Conservation (phyloP, 2,329 filamentous ascomycete genomes). For the Paracoccidioides brasiliensis region DNA sequence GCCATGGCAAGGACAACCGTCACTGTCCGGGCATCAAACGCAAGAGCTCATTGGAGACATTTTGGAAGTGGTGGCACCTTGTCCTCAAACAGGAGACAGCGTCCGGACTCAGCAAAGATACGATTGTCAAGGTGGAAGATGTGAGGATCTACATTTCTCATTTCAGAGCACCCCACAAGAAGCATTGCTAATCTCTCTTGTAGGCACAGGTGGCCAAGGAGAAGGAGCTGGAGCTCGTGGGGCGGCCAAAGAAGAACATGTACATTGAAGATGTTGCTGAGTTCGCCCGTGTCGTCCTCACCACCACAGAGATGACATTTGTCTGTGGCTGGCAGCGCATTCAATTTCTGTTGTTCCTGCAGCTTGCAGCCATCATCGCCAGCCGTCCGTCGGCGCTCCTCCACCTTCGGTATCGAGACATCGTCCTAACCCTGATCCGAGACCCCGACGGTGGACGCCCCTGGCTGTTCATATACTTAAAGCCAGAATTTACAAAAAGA, state of each 20-base stretch:
- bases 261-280: slow-evolving; percentile 23
- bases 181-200: too few species aligned
- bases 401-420: slow-evolving; percentile 17
- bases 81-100: too few species aligned
- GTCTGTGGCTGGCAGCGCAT: slow-evolving; percentile 18
- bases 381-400: slow-evolving; percentile 10
- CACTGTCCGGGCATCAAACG: too few species aligned
- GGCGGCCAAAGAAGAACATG: slow-evolving; percentile 19
- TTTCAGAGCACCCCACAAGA: too few species aligned
- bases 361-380: slow-evolving; percentile 19
- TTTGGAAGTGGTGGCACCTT: too few species aligned
- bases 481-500: slow-evolving; percentile 16
- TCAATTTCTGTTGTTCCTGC: slow-evolving; percentile 14
- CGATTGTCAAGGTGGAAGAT: too few species aligned
- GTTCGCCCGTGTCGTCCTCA: slow-evolving; percentile 19
- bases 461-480: slow-evolving; percentile 16
- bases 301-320: slow-evolving; percentile 21
- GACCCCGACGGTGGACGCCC: slow-evolving; percentile 13
- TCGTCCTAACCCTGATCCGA: slow-evolving; percentile 17
- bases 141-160: too few species aligned
- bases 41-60: too few species aligned
- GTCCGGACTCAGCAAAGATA: too few species aligned
- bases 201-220: too few species aligned
- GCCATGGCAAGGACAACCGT: too few species aligned
- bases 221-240: too few species aligned